Evolutionary conservation across 148 eudicot genomes (phyloP).

Genomic region (Nepenthes mirabilis): DNA sequence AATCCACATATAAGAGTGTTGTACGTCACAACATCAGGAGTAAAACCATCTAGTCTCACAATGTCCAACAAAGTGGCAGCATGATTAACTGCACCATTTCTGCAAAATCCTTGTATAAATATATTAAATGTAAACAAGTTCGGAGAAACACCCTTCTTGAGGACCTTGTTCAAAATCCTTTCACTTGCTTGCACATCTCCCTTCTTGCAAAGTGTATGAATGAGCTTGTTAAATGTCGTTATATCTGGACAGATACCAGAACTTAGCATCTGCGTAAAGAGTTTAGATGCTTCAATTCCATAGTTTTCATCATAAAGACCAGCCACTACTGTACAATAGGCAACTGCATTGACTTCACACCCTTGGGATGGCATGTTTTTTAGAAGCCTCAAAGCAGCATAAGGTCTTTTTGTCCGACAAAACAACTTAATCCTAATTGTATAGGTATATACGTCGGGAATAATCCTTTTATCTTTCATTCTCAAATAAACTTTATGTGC

Average conservation of each 20-base stretch:
- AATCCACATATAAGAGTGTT: slow-evolving; percentile 78
- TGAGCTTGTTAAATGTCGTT: slow-evolving; percentile 75
- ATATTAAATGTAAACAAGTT: slow-evolving; percentile 83
- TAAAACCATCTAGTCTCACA: slow-evolving; percentile 34
- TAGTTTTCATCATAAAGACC: slow-evolving; percentile 60
- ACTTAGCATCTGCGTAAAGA: slow-evolving; percentile 86
- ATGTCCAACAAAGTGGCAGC: slow-evolving; percentile 47
- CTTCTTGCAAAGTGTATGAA: slow-evolving; percentile 51
- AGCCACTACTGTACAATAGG: slow-evolving; percentile 70
- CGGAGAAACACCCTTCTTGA: slow-evolving; percentile 73
- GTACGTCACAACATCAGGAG: slow-evolving; percentile 75
- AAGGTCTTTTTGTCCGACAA: slow-evolving; percentile 64
- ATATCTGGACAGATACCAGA: slow-evolving; percentile 45
- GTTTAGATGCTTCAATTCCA: slow-evolving; percentile 39
- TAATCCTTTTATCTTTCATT: slow-evolving; percentile 55
- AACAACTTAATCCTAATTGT: slow-evolving; percentile 83
- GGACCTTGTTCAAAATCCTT: slow-evolving; percentile 59
- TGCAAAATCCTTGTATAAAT: slow-evolving; percentile 77
- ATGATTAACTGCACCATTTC: slow-evolving; percentile 37
- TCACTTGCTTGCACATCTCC: slow-evolving; percentile 59
- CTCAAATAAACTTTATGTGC: slow-evolving; percentile 94
- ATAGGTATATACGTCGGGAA: slow-evolving; percentile 71
- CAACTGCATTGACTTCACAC: slow-evolving; percentile 66
- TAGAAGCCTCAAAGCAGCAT: slow-evolving; percentile 73
- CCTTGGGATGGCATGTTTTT: slow-evolving; percentile 63